Base-by-base conservation (phyloP, 1,284 basidiomycete species). In the Phellinidium pouzarii region DNA sequence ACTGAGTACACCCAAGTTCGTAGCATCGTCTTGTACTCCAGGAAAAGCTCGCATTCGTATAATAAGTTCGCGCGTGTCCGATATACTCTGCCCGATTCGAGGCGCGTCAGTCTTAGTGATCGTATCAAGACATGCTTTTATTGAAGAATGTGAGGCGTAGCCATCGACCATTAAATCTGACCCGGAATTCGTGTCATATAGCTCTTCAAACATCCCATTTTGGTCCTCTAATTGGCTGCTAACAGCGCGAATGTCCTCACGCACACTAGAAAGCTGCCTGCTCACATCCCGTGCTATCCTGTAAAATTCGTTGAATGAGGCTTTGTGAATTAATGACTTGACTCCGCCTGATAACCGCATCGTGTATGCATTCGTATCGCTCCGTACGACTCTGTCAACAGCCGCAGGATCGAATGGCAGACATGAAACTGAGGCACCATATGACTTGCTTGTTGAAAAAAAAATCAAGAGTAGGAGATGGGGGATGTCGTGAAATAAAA, bases 361-460 rank as follows among this genome's bases (percentile, higher is more conserved):
- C 23, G 79, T 72, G 59, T 80, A 80, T 4, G 76, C 71, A 63
- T 93, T 93, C 22, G 77, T 78, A 61, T 90, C 82, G 11, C 73
- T 66, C 3, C 90, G 83, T 27, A 91, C 84, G 31, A 70, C 71
- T 44, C 76, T 75, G 60, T 93, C 87, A 17, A 91, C 66, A n/a
- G 67, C 66, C 6, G 68, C 61, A 12, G 82, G 70, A 51, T 87
- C 83, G 59, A 90, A 76, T 0, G 82, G 77, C 9, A 77, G 62
- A 44, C 74, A 73, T 19, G 71, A 59, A 20, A 66, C 68, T 3
- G 74, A 57, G 14, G 53, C 3, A 2, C 23, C 31, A 22, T 22
- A 17, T n/a, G 38, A 5, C 26, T 23, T 29, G n/a, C 22, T 36
- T 9, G 50, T 31, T 8, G 27, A 31, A 27, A 8, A 34, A 3